Percentiles rank a stretch among this genome's conserved stretches.
phyloP scores from a whole-genome alignment of 768 basidiomycete species.

The Postia placenta region DNA sequence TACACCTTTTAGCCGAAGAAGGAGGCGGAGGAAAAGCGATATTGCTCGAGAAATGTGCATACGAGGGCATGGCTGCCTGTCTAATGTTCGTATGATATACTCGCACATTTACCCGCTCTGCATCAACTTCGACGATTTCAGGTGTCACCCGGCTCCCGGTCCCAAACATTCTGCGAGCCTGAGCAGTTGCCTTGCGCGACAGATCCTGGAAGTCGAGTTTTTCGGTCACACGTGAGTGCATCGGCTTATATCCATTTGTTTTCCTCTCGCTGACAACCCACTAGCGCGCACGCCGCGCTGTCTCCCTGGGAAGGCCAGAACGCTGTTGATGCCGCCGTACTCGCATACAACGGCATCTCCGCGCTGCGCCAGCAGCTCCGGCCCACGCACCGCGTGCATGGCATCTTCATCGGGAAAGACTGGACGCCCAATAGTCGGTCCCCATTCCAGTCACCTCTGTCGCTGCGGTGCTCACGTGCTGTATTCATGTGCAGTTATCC shows the following conservation, averaged over 20 bases:
- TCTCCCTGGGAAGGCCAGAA: slow-evolving; percentile 85
- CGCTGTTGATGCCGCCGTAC: slow-evolving; percentile 81
- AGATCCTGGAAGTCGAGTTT: slow-evolving; percentile 57
- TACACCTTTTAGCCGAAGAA: slow-evolving; percentile 56
- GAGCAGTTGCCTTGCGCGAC: slow-evolving; percentile 56
- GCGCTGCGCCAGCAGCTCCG: slow-evolving; percentile 77
- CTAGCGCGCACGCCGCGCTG: slow-evolving; percentile 69
- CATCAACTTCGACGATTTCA: slow-evolving; percentile 19
- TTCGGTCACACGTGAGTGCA: slow-evolving; percentile 60
- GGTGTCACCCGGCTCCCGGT: slow-evolving; percentile 82
- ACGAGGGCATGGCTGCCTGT: slow-evolving; percentile 72
- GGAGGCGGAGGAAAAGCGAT: slow-evolving; percentile 67
- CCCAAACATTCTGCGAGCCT: slow-evolving; percentile 64
- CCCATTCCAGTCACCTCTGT: not conserved
- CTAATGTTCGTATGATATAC: slow-evolving; percentile 65
- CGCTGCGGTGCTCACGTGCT: not conserved
- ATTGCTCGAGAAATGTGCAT: slow-evolving; percentile 66
- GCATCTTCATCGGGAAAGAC: slow-evolving; percentile 68
- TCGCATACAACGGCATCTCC: slow-evolving; percentile 76
- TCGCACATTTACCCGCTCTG: not conserved
- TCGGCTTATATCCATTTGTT: not conserved
- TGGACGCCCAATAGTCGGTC: slow-evolving; percentile 68
- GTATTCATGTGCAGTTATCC: slow-evolving; percentile 57
- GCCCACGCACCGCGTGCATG: slow-evolving; percentile 75
- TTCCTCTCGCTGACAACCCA: not conserved